phyloP scores from a whole-genome alignment of 805 yeast species.

The Wickerhamomyces mucosus region DNA sequence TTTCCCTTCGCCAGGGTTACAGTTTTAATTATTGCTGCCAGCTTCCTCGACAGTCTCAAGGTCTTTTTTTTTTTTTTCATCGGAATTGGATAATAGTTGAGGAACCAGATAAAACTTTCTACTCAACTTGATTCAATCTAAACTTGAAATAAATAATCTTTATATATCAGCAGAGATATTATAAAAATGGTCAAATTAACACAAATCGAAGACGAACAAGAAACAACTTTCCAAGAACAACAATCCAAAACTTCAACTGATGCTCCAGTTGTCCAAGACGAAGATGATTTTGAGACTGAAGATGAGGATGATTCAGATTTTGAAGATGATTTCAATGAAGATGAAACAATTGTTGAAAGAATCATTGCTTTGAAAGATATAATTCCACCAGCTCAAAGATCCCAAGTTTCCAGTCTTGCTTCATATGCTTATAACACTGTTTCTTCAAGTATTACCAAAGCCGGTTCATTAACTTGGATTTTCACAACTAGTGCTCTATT shows the following conservation, averaged over 20 bases:
- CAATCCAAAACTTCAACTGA: conserved; percentile 25
- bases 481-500: conserved; percentile 74
- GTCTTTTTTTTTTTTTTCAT: no score
- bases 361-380: conserved; percentile 86
- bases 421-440: conserved; percentile 30
- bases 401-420: conserved; percentile 26
- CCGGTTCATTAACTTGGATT: conserved; percentile 80
- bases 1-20: no score
- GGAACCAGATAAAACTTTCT: no score
- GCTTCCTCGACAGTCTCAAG: no score
- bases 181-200: conserved; percentile 63
- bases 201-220: conserved; percentile 49
- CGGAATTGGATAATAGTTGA: no score
- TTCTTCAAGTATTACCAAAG: conserved; percentile 39
- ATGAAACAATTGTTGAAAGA: conserved; percentile 84
- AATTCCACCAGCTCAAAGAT: conserved; percentile 80
- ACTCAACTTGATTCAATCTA: no score
- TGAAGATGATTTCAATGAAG: conserved; percentile 30
- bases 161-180: no score
- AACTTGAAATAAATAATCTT: no score
- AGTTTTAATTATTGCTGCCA: no score
- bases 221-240: conserved; percentile 22
- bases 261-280: conserved; percentile 29
- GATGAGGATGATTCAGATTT: conserved; percentile 21
- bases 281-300: conserved; percentile 38